phyloP scores from a whole-genome alignment of 2,329 filamentous ascomycete species.

The Lasiodiplodia theobromae region DNA sequence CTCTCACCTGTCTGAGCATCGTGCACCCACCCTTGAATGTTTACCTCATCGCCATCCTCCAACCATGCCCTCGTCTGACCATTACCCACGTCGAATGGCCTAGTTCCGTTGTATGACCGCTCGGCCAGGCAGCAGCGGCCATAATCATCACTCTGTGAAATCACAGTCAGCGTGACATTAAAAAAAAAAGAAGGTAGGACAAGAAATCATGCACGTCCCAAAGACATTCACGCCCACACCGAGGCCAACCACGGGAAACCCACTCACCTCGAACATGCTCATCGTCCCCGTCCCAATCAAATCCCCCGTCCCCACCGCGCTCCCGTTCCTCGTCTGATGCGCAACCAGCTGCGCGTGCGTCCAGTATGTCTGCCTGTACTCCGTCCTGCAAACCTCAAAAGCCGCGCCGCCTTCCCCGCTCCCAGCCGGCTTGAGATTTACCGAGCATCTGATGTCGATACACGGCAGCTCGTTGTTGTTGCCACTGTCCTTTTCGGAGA shows the following conservation, averaged over 20 bases:
- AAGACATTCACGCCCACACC: too few species aligned
- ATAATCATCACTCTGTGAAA: constrained; percentile 38
- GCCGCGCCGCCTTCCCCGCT: constrained; percentile 14
- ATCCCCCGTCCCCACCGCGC: constrained; percentile 51
- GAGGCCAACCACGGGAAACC: not conserved
- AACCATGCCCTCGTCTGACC: constrained; percentile 50
- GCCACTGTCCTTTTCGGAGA: not conserved
- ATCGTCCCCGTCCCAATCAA: constrained; percentile 55
- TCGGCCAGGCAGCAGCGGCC: constrained; percentile 54
- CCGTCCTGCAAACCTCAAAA: constrained; percentile 39
- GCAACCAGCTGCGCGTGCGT: constrained; percentile 54
- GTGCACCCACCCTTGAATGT: constrained; percentile 38
- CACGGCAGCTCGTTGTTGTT: not conserved
- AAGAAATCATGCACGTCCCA: too few species aligned
- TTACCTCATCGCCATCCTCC: constrained; percentile 53
- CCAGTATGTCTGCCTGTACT: constrained; percentile 53
- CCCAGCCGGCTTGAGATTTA: constrained; percentile 35
- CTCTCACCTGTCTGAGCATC: constrained; percentile 19
- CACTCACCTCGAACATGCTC: constrained; percentile 36
- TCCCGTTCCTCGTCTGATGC: constrained; percentile 52
- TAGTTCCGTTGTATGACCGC: constrained; percentile 46
- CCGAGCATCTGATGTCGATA: constrained; percentile 11
- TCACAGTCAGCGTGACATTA: not conserved
- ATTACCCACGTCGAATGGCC: constrained; percentile 39
- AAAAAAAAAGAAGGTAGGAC: too few species aligned